Base-by-base conservation (phyloP, 257 asterid genomes). In the Scutellaria minor region DNA sequence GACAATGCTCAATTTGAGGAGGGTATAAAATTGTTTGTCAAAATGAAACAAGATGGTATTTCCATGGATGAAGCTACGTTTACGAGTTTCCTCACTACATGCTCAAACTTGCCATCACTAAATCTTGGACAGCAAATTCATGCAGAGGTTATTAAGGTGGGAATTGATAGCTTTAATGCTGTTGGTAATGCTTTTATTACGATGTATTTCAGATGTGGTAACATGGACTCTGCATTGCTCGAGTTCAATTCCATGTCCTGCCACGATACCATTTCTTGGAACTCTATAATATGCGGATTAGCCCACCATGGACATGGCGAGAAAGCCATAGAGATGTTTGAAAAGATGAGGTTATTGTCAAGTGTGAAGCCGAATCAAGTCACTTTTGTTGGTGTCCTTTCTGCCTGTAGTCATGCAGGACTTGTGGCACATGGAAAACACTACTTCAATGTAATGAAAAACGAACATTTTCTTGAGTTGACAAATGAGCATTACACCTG, bases 351-450 rank as follows among this genome's bases (percentile, higher is more conserved):
- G 53, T 64, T 72, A 51, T 78, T 83, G 24, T 78, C 84, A 37
- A 72, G 71, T 12, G 77, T 79, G 81, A 75, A 59, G 50, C 92
- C 95, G 42, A 84, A 86, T 73, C 77, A 76, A 44, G 73, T 88
- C 20, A 81, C 91, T 7, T 88, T 88, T 66, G 87, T 86, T 0
- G 87, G 95, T 60, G 88, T 88, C 18, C 79, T 88, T 65, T 82
- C 90, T 15, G 91, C 88, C 1, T 88, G 91, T 68, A 83, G 95
- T 80, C 95, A 86, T 48, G 80, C 83, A 6, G 92, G 95, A n/a
- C 84, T 88, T 24, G 83, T 88, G 20, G 72, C 79, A 63, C 77
- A 22, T 18, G 95, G 91, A 14, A 83, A 84, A 74, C 64, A 65
- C 60, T 84, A 79, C 73, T 88, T 86, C 12, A 15, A 75, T 10